phyloP scores from a whole-genome alignment of 2,329 filamentous ascomycete species.

The Pseudogymnoascus sp. region DNA sequence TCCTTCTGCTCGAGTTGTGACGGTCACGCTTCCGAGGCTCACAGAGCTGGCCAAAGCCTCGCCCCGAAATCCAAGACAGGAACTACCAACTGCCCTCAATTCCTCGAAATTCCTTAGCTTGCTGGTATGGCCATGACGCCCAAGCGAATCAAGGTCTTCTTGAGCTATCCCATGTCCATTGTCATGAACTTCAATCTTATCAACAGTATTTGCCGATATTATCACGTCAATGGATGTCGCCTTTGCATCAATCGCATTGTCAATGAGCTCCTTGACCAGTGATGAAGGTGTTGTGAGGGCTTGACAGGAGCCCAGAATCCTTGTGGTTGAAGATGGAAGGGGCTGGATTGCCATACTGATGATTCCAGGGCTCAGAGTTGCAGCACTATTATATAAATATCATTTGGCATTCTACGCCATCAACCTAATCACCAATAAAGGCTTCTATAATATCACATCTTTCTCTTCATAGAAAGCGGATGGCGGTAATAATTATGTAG shows the following conservation, averaged over 20 bases:
- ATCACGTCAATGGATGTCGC: conserved; percentile 60
- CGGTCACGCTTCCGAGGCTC: conserved; percentile 49
- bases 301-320: conserved; percentile 54
- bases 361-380: not conserved
- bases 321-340: conserved; percentile 43
- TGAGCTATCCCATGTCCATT: conserved; percentile 65
- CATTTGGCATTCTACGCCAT: not conserved
- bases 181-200: conserved; percentile 62
- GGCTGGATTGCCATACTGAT: conserved; percentile 34
- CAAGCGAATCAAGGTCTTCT: conserved; percentile 55
- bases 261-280: conserved; percentile 68
- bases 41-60: conserved; percentile 63
- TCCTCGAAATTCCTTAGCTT: conserved; percentile 62
- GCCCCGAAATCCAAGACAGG: conserved; percentile 67
- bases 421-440: not conserved
- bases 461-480: not conserved
- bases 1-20: conserved; percentile 57
- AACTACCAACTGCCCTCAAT: conserved; percentile 46
- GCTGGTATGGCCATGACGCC: conserved; percentile 64
- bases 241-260: conserved; percentile 67
- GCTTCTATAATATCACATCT: not conserved
- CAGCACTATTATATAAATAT: not conserved
- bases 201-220: conserved; percentile 58
- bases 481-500: not conserved
- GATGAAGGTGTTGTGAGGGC: conserved; percentile 52